Percentiles rank a stretch among this genome's conserved stretches.
These are phyloP conservation scores for Hypoxylon fuscum DNA, from an alignment of 495 filamentous ascomycete genomes.

Conservation along the genomic window DNA sequence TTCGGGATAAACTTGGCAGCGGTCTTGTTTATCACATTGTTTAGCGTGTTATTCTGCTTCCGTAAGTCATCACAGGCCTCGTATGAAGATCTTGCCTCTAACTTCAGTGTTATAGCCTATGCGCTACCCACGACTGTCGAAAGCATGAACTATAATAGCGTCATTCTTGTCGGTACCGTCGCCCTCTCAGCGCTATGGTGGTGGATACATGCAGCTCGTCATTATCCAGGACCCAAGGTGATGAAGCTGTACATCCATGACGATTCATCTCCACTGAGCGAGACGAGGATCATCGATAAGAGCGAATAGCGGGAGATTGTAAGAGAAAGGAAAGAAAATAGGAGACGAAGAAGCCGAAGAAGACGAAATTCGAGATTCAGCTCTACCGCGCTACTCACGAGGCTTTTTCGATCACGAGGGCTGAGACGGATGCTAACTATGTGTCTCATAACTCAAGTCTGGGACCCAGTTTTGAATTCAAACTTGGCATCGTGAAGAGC, in stretches of 20 bases:
- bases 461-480: background rate
- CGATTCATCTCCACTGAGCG: constrained; percentile 31
- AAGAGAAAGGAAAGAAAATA: too few relatives aligned
- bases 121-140: constrained; percentile 61
- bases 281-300: constrained; percentile 19
- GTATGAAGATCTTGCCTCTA: background rate
- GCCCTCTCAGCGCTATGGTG: constrained; percentile 68
- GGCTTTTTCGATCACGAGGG: too few relatives aligned
- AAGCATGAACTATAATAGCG: constrained; percentile 77
- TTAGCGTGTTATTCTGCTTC: constrained; percentile 80
- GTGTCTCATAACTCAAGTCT: too few relatives aligned
- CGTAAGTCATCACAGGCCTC: constrained; percentile 39
- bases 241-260: constrained; percentile 57
- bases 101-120: constrained; percentile 56
- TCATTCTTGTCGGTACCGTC: constrained; percentile 68
- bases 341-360: too few relatives aligned
- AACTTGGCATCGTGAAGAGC: background rate
- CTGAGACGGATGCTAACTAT: too few relatives aligned
- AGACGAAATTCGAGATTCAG: too few relatives aligned
- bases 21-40: constrained; percentile 71
- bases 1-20: constrained; percentile 66
- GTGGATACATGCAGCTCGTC: constrained; percentile 64
- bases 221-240: constrained; percentile 69
- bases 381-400: too few relatives aligned
- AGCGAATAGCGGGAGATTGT: background rate